Percentiles rank a stretch among this genome's conserved stretches.
Evolutionary conservation across 176 grass and related monocot species (phyloP).

Genomic region (Eleusine coracana): DNA sequence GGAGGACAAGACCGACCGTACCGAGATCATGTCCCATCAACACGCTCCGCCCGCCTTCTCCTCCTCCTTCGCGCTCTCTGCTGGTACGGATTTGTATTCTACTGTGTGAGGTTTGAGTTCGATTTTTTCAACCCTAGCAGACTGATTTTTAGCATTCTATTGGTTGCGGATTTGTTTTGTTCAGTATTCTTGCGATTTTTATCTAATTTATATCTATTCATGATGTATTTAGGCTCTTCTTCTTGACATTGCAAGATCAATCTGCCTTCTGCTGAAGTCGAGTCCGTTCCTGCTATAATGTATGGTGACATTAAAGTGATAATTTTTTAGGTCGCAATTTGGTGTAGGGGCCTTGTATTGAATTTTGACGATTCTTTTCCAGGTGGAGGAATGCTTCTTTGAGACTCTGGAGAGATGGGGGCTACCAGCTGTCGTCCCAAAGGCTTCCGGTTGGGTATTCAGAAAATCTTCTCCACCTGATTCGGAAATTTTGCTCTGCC

Average conservation of each 20-base stretch:
- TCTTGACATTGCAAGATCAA: neutral
- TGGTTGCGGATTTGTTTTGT: neutral
- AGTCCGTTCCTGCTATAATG: neutral
- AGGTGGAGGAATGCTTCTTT: constrained; percentile 38
- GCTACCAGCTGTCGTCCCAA: neutral
- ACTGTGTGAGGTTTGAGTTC: neutral
- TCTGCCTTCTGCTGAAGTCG: neutral
- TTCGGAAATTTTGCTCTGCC: constrained; percentile 29
- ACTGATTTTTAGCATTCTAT: neutral
- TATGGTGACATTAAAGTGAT: neutral
- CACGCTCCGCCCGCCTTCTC: neutral
- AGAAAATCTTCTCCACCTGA: neutral
- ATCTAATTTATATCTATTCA: neutral
- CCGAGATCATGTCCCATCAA: neutral
- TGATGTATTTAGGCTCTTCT: neutral
- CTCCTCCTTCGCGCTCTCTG: neutral
- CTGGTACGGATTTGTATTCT: neutral
- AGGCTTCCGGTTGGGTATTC: neutral
- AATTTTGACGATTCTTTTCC: constrained; percentile 20
- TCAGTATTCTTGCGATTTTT: neutral
- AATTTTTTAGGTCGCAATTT: neutral
- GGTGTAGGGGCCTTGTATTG: neutral
- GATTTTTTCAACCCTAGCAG: neutral
- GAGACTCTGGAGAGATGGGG: constrained; percentile 1
- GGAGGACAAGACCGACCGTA: neutral